Conservation (phyloP, 352 stramenopile species). For the Albugo laibachii region DNA sequence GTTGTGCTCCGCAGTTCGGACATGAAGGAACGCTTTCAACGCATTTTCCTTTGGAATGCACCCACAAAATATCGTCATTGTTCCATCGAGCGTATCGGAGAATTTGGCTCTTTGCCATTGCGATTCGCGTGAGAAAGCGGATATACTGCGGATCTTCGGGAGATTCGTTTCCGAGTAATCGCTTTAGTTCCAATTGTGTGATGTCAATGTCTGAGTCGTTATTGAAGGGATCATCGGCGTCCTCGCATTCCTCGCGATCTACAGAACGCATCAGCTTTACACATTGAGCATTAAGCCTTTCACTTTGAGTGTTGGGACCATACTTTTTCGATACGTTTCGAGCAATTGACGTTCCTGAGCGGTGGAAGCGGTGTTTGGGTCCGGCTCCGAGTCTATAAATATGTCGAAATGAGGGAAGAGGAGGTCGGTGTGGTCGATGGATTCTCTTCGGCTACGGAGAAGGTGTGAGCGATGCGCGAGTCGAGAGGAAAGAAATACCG, state of each 20-base stretch:
- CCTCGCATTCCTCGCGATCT: neutral
- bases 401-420: conserved; percentile 5
- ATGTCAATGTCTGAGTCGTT: conserved; percentile 59
- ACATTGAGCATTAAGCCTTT: no score
- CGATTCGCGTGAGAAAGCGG: conserved; percentile 63
- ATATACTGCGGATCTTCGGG: conserved; percentile 65
- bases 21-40: conserved; percentile 38
- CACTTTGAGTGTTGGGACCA: no score
- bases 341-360: no score
- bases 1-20: conserved; percentile 46
- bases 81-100: conserved; percentile 84
- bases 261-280: neutral
- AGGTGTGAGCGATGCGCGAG: no score
- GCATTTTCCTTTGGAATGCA: conserved; percentile 36
- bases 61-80: conserved; percentile 68
- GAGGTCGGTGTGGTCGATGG: neutral
- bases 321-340: no score
- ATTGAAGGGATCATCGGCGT: conserved; percentile 26
- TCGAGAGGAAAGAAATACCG: no score
- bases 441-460: no score
- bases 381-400: no score
- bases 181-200: conserved; percentile 53
- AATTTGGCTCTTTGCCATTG: conserved; percentile 64
- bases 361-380: no score
- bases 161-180: conserved; percentile 26